Evolutionary conservation across 768 basidiomycete species (phyloP).

Genomic region (Xerocomellus intermedius): DNA sequence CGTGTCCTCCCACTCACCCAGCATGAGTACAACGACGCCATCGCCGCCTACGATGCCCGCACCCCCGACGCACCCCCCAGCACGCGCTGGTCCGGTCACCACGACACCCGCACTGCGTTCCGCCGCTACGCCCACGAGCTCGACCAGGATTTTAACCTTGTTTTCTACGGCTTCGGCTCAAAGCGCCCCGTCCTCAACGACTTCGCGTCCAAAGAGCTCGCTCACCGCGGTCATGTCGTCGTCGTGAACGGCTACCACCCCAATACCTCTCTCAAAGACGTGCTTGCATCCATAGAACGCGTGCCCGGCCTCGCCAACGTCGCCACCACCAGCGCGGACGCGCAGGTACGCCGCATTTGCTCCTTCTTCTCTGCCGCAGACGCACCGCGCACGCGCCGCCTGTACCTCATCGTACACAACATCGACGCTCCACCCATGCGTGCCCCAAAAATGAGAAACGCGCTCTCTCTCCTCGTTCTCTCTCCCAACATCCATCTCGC

Average conservation of each 20-base stretch:
- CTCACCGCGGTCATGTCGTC: slow-evolving; percentile 66
- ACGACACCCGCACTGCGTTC: slow-evolving; percentile 38
- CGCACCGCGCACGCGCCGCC: slow-evolving; percentile 35
- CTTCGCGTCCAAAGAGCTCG: slow-evolving; percentile 60
- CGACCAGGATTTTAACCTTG: slow-evolving; percentile 78
- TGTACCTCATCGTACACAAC: slow-evolving; percentile 87
- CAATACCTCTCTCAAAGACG: slow-evolving; percentile 61
- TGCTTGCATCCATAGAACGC: slow-evolving; percentile 58
- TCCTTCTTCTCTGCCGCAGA: slow-evolving; percentile 53
- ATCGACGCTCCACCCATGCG: slow-evolving; percentile 79
- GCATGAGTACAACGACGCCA: slow-evolving; percentile 51
- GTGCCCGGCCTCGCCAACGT: slow-evolving; percentile 22
- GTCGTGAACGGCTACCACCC: slow-evolving; percentile 80
- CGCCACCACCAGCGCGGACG: slow-evolving; percentile 43
- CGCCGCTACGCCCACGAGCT: slow-evolving; percentile 70
- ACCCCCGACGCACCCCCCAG: slow-evolving; percentile 1
- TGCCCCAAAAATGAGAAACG: slow-evolving; percentile 56
- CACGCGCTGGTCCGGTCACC: slow-evolving; percentile 23
- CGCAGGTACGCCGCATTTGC: slow-evolving; percentile 62
- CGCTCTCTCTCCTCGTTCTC: slow-evolving; percentile 70
- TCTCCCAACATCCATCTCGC: slow-evolving; percentile 76
- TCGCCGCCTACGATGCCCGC: slow-evolving; percentile 27
- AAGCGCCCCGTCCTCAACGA: slow-evolving; percentile 76
- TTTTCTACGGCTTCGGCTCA: slow-evolving; percentile 89
- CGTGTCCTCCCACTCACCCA: slow-evolving; percentile 68